A percentile compares a stretch with the other conserved stretches of the same genome.
phyloP scores from a whole-genome alignment of 139 green algal genomes.

The Nannochloris sp. region DNA sequence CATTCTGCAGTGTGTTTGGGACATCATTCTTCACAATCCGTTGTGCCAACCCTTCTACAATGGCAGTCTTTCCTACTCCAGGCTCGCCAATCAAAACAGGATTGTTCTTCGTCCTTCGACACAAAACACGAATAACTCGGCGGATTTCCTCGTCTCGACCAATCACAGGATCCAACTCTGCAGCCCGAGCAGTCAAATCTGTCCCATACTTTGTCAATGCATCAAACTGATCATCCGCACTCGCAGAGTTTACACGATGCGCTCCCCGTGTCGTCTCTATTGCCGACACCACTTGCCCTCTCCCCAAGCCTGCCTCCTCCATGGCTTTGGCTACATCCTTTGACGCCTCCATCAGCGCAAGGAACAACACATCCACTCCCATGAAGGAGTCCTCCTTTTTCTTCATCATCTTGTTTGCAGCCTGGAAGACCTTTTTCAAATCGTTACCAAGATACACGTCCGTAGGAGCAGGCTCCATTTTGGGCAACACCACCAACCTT shows the following conservation, averaged over 20 bases:
- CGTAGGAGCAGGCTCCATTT: slow-evolving; percentile 43
- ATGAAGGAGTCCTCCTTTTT: slow-evolving; percentile 61
- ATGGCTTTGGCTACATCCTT: slow-evolving; percentile 36
- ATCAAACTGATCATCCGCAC: slow-evolving; percentile 74
- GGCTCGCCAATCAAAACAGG: slow-evolving; percentile 90
- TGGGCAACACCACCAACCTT: slow-evolving; percentile 48
- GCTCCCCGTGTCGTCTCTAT: slow-evolving; percentile 53
- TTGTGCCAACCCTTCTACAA: slow-evolving; percentile 86
- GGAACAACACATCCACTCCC: slow-evolving; percentile 63
- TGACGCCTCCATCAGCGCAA: slow-evolving; percentile 37
- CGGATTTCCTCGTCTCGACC: slow-evolving; percentile 76
- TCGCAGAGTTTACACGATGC: slow-evolving; percentile 35
- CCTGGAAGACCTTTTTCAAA: slow-evolving; percentile 34
- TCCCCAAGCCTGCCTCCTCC: slow-evolving; percentile 47
- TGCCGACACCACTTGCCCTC: slow-evolving; percentile 48
- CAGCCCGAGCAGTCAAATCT: slow-evolving; percentile 83
- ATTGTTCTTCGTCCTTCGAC: slow-evolving; percentile 96
- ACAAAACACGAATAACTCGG: slow-evolving; percentile 78
- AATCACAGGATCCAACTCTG: slow-evolving; percentile 89
- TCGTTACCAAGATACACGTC: slow-evolving; percentile 32
- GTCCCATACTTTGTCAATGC: slow-evolving; percentile 80
- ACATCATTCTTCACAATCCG: slow-evolving; percentile 76
- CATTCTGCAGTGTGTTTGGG: slow-evolving; percentile 52
- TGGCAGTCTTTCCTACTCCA: slow-evolving; percentile 71
- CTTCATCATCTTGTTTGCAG: slow-evolving; percentile 57